Evolutionary conservation across 169 alveolate genomes (phyloP).

Genomic region (Plasmodium reichenowi): DNA sequence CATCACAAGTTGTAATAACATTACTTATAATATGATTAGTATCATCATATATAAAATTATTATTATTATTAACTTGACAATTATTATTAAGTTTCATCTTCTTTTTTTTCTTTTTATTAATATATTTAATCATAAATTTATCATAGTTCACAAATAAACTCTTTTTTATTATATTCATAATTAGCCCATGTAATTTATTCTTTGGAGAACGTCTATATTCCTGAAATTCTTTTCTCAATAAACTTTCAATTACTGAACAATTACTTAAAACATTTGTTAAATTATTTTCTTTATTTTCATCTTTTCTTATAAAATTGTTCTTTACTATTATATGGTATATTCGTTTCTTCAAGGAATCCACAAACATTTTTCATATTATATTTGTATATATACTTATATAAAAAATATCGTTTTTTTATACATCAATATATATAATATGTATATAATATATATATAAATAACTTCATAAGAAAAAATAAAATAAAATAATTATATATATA

Average conservation of each 20-base stretch:
- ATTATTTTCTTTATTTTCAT: slow-evolving; percentile 40
- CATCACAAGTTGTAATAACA: not conserved
- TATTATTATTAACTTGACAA: not conserved
- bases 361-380: slow-evolving; percentile 2
- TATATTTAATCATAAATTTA: not conserved
- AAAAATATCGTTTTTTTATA: not conserved
- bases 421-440: too few relatives aligned
- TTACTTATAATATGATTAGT: not conserved
- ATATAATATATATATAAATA: too few relatives aligned
- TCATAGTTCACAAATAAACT: slow-evolving; percentile 28
- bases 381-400: not conserved
- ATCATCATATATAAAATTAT: not conserved
- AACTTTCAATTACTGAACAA: slow-evolving; percentile 15
- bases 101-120: not conserved
- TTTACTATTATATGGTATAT: slow-evolving; percentile 42
- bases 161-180: slow-evolving; percentile 16
- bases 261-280: slow-evolving; percentile 25
- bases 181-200: slow-evolving; percentile 15
- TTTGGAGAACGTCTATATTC: slow-evolving; percentile 38
- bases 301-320: slow-evolving; percentile 31
- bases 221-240: slow-evolving; percentile 12
- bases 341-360: slow-evolving; percentile 1
- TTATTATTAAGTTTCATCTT: not conserved
- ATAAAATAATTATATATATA: too few relatives aligned
- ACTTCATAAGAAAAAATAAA: too few relatives aligned